These are phyloP conservation scores for Ilex aquifolium DNA, from an alignment of 257 asterid species.

Conservation along the genomic window DNA sequence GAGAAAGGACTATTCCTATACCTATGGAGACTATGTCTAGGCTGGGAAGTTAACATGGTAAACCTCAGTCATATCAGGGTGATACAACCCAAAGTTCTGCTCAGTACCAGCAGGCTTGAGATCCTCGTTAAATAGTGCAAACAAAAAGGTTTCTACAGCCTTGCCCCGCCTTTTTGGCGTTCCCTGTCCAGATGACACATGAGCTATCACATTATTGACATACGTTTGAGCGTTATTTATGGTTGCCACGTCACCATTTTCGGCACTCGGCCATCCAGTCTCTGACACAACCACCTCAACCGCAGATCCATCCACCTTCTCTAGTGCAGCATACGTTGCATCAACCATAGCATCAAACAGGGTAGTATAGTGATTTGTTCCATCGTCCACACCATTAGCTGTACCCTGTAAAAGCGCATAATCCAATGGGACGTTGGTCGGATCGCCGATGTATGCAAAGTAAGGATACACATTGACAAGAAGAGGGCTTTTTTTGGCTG, in stretches of 20 bases:
- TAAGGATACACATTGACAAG: conserved; percentile 35
- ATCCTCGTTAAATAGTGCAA: conserved; percentile 41
- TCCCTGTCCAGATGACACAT: conserved; percentile 28
- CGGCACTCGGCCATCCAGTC: conserved; percentile 62
- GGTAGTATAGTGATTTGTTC: conserved; percentile 16
- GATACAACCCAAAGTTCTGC: conserved; percentile 30
- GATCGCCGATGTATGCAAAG: conserved; percentile 24
- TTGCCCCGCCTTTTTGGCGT: conserved; percentile 39
- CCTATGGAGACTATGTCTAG: too few relatives aligned
- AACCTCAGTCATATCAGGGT: conserved; percentile 32
- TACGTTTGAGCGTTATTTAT: conserved; percentile 31
- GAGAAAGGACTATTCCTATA: too few relatives aligned
- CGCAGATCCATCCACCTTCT: conserved; percentile 22
- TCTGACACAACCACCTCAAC: conserved; percentile 39
- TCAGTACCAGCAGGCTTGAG: conserved; percentile 25
- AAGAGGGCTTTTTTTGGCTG: conserved; percentile 20
- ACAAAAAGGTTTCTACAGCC: conserved; percentile 25
- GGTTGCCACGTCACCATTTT: conserved; percentile 21
- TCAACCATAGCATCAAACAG: conserved; percentile 49
- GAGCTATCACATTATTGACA: conserved; percentile 27
- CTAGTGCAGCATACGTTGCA: conserved; percentile 32
- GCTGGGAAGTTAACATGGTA: conserved; percentile 25
- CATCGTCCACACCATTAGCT: background rate
- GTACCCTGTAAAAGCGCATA: conserved; percentile 23
- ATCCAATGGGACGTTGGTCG: conserved; percentile 15